phyloP scores from a whole-genome alignment of 331 rosid genomes.

The Stylosanthes scabra region DNA sequence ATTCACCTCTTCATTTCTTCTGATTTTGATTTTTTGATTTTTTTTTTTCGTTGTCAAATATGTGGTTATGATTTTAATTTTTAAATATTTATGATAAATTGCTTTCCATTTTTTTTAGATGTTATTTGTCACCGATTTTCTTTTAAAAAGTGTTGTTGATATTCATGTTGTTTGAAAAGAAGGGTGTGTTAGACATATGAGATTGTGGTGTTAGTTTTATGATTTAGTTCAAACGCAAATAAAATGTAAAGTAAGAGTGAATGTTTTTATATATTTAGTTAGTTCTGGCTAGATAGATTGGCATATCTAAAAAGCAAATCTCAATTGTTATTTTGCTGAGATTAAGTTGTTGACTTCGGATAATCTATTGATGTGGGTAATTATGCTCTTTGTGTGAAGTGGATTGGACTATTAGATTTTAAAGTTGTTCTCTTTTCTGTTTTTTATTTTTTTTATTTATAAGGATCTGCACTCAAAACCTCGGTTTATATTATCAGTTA shows the following conservation, averaged over 20 bases:
- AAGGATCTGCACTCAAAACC: too few relatives aligned
- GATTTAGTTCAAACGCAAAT: neutral
- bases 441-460: neutral
- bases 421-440: neutral
- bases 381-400: neutral
- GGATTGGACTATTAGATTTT: neutral
- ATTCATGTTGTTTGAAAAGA: too few relatives aligned
- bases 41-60: neutral
- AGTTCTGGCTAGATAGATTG: neutral
- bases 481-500: too few relatives aligned
- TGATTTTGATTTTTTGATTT: too few relatives aligned
- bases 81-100: neutral
- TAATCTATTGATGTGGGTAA: neutral
- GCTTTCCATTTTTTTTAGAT: too few relatives aligned
- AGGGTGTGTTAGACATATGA: neutral
- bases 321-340: neutral
- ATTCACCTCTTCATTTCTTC: neutral
- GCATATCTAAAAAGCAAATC: neutral
- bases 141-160: too few relatives aligned
- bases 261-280: neutral
- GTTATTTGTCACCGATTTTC: too few relatives aligned
- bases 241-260: neutral
- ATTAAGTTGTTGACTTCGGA: neutral
- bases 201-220: neutral
- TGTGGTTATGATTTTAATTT: neutral